Evolutionary conservation across 441 rosid genomes (phyloP), one percentile per base, ranked within the genome.

Genomic region (Adansonia madagascariensis): DNA sequence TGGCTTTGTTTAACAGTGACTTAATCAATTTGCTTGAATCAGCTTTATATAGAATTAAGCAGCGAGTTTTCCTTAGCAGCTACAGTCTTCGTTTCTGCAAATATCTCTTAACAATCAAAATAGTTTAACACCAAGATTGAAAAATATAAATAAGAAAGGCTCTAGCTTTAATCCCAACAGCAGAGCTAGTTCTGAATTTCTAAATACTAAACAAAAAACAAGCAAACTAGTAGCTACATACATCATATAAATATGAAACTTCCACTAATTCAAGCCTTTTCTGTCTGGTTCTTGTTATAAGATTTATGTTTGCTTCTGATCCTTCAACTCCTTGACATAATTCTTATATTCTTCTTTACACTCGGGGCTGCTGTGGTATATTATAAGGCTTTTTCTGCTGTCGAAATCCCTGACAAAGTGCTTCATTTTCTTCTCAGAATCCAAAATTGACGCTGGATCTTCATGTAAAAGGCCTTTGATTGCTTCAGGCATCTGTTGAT

Each of bases 401-500:
- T 74, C 52, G 10, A 73, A 78, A 27, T 73, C 74, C 59, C 44
- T 55, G n/a, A 53, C 74, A 44, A 73, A 55, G 3, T 22, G 62
- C 17, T 11, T 59, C 68, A 41, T 73, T 44, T 63, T 73, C 17
- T 67, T 66, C 0, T 8, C 35, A 11, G 78, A 55, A 43, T 59
- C 18, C 0, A 46, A 2, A 14, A 17, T 1, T 22, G 80, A 24
- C 63, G 46, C 39, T 8, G 35, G 27, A 61, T 78, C 15, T 56
- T 15, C 61, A 22, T 46, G 78, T 59, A 77, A 70, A 41, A 81
- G 84, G 52, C 68, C 76, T 53, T 75, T 72, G 41, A 80, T 74
- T 60, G 85, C 78, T 71, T 84, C 77, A 46, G 84, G 84, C 73
- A 81, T 77, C 8, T 78, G 64, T 53, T 82, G 76, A 57, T 83